Base-by-base conservation (phyloP, 106 monocot species). In the Dendrobium huoshanense region DNA sequence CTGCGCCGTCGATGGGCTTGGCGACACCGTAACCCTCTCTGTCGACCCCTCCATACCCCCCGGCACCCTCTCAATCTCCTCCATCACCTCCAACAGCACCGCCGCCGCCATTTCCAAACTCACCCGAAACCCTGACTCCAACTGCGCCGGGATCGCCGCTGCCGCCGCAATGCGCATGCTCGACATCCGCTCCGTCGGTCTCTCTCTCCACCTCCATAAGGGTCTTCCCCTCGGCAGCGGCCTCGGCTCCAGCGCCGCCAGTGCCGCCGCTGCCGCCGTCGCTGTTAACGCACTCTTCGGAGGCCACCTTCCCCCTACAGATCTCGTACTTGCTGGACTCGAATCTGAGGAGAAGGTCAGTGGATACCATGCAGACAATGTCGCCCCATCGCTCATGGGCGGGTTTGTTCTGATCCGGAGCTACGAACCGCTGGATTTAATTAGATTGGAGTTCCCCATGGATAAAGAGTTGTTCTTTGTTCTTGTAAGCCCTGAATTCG, bases 281-380 rank as follows among this genome's bases (percentile, higher is more conserved):
- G 55, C 79, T 1, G 37, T 27, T 11, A 44, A 44, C 42, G 42
- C 19, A 25, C 37, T 73, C 73, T 5, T 72, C 44, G 19, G 64
- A 24, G 13, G 17, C 65, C 33, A 19, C 49, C 25, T 56, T 22
- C 78, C 85, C 67, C 88, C 67, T 2, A 31, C 55, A 31, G 91
- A 92, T n/a, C 98, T 98, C 81, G 92, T 98, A 70, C 89, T 87
- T 56, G 92, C 92, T 0, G 90, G 98, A 18, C 88, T 98, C 4
- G 98, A 91, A 73, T 98, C 98, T 10, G 98, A 95, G 91, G 82
- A 85, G 75, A 92, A 88, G 85, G 98, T 95, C 27, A 98, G 98
- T 77, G 98, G 92, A 10, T 91, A 91, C 87, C 94, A 98, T 68
- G 98, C 98, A 19, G 98, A 98, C 79, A 95, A 98, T 84, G 78